Evolutionary conservation across 352 stramenopile genomes (phyloP).

Genomic region (Phytophthora vignae): DNA sequence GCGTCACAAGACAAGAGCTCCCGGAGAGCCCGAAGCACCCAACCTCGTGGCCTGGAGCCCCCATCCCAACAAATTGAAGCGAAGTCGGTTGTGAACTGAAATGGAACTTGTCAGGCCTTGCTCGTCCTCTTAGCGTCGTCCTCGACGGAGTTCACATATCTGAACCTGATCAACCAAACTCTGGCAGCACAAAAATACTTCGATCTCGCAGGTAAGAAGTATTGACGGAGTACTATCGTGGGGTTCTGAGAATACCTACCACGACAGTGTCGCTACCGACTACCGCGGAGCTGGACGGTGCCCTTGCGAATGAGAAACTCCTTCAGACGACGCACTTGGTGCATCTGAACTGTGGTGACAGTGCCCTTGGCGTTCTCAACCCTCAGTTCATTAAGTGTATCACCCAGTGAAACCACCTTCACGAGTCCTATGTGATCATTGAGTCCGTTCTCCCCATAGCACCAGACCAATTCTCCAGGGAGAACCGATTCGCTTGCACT

Average conservation of each 20-base stretch:
- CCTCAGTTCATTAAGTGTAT: slow-evolving; percentile 29
- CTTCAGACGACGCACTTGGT: slow-evolving; percentile 40
- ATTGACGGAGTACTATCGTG: slow-evolving; percentile 7
- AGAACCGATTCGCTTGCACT: slow-evolving; percentile 28
- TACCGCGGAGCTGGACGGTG: slow-evolving; percentile 30
- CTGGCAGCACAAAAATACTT: slow-evolving; percentile 30
- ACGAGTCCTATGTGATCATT: slow-evolving; percentile 10
- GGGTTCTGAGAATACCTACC: slow-evolving; percentile 17
- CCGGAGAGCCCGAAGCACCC: slow-evolving; percentile 36
- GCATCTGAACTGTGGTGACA: slow-evolving; percentile 20
- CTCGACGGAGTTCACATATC: slow-evolving; percentile 20
- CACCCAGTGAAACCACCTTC: slow-evolving; percentile 38
- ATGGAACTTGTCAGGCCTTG: neutral
- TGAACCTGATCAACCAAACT: slow-evolving; percentile 1
- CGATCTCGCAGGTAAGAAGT: neutral
- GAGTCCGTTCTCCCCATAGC: slow-evolving; percentile 27
- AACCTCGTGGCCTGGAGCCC: slow-evolving; percentile 13
- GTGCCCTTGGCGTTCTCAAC: slow-evolving; percentile 35
- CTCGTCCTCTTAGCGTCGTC: slow-evolving; percentile 29
- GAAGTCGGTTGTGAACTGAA: slow-evolving; percentile 9
- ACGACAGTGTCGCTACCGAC: slow-evolving; percentile 11
- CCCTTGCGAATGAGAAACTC: slow-evolving; percentile 55
- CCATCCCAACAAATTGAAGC: slow-evolving; percentile 19
- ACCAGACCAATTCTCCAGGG: slow-evolving; percentile 52
- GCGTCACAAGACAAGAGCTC: slow-evolving; percentile 26